Evolutionary conservation across 2,329 filamentous ascomycete genomes (phyloP).

Genomic region (Lasiodiplodia hormozganensis): DNA sequence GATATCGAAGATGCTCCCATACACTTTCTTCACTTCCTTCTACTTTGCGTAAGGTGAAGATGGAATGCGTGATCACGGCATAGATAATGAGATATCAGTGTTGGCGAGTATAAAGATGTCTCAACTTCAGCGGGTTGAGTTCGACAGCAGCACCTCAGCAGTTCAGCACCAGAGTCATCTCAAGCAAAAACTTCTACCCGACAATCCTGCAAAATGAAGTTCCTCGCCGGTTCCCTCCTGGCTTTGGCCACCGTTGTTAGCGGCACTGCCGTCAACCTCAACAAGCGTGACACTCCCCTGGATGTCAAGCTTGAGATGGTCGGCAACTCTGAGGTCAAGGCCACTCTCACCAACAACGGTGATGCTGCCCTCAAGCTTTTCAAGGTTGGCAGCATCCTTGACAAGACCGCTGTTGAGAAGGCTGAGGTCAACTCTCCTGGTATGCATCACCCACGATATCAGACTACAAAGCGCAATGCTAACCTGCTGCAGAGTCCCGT

Average conservation of each 20-base stretch:
- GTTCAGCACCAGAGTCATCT: neutral
- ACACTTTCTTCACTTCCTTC: neutral
- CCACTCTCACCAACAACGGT: slow-evolving; percentile 62
- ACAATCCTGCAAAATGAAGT: slow-evolving; percentile 17
- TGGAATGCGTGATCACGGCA: neutral
- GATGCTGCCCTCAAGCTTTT: slow-evolving; percentile 58
- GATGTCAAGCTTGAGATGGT: slow-evolving; percentile 37
- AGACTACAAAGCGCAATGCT: neutral
- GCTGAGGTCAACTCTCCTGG: slow-evolving; percentile 57
- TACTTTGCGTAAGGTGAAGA: neutral
- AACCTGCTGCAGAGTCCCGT: slow-evolving; percentile 44
- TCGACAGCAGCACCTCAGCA: slow-evolving; percentile 1
- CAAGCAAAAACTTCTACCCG: neutral
- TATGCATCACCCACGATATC: slow-evolving; percentile 40
- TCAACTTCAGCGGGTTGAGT: neutral
- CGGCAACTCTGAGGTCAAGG: slow-evolving; percentile 62
- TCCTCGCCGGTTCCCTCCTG: slow-evolving; percentile 1
- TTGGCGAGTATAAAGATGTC: neutral
- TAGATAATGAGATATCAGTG: neutral
- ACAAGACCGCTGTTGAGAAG: slow-evolving; percentile 61
- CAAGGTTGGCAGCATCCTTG: slow-evolving; percentile 62
- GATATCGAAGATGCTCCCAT: neutral
- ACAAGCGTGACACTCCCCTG: slow-evolving; percentile 20
- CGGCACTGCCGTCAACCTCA: slow-evolving; percentile 16
- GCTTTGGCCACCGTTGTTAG: slow-evolving; percentile 8